Evolutionary conservation across 208 protist genomes (phyloP).

Genomic region (Crithidia fasciculata): DNA sequence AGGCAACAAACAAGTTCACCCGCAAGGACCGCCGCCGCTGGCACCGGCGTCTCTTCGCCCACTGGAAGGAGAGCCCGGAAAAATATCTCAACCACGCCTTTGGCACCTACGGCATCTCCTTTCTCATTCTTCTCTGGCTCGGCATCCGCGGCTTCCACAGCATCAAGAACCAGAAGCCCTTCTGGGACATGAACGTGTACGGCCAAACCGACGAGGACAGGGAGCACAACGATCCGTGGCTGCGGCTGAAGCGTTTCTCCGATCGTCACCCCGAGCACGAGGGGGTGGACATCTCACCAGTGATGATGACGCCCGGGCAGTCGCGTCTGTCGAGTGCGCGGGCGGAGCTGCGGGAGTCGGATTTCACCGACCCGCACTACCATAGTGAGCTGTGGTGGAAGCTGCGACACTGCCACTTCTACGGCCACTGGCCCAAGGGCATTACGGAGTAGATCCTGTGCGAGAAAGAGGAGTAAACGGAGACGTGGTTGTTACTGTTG

Average conservation of each 20-base stretch:
- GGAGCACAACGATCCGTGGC: conserved; percentile 62
- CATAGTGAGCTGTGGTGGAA: conserved; percentile 92
- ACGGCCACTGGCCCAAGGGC: conserved; percentile 91
- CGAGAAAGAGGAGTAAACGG: not conserved
- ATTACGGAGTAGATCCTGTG: conserved; percentile 54
- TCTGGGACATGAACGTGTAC: conserved; percentile 88
- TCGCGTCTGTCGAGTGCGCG: conserved; percentile 72
- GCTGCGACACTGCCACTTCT: conserved; percentile 81
- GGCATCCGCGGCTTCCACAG: conserved; percentile 81
- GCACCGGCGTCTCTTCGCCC: conserved; percentile 76
- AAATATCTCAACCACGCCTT: conserved; percentile 78
- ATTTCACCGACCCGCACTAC: conserved; percentile 90
- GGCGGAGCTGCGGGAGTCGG: conserved; percentile 81
- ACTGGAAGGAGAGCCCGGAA: conserved; percentile 87
- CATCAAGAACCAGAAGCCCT: conserved; percentile 89
- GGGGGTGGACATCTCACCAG: conserved; percentile 57
- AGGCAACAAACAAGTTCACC: conserved; percentile 81
- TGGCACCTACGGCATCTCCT: conserved; percentile 68
- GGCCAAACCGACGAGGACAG: conserved; percentile 69
- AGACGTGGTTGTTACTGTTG: not conserved
- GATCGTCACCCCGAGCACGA: conserved; percentile 89
- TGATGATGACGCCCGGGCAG: conserved; percentile 88
- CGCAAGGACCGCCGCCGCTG: conserved; percentile 82
- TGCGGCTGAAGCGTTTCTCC: conserved; percentile 83
- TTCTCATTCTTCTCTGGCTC: conserved; percentile 66